Base-by-base conservation (phyloP, 495 filamentous ascomycete species). In the Friedmanniomyces simplex region DNA sequence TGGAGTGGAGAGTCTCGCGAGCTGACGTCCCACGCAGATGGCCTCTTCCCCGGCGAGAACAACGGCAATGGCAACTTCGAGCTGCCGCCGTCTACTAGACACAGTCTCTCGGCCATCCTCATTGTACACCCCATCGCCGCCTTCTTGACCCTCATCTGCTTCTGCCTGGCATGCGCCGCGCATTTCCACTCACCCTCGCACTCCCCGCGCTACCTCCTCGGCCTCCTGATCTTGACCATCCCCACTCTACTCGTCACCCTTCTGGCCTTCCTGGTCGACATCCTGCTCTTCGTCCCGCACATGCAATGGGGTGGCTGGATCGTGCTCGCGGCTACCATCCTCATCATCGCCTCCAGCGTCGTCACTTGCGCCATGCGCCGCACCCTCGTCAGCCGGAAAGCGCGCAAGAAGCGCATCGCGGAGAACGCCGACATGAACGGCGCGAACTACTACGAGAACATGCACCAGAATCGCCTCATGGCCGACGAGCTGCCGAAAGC, bases 311-410 rank as follows among this genome's bases (percentile, higher is more conserved):
- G 88, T 61, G 91, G 91, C 58, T 98, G 91, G 80, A 81, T 98
- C 58, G 93, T 97, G 16, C 78, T 98, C 26, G 93, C 82, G 18
- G 88, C 93, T 21, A 93, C 90, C 18, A 87, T 97, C 55, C 73
- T 97, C 45, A 87, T 94, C 45, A 83, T 88, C 47, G 74, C 87
- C 6, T 89, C 85, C 69, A 85, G 85, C 26, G 80, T 98, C 49
- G 83, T 96, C 51, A 91, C 88, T 11, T 98, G 93, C 67, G 89
- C 89, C n/a, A 97, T 97, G 90, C 86, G 93, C 58, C 83, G 93
- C 46, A 95, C 91, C 1, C 75, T 98, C 12, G 91, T 97, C 52
- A 86, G 86, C 66, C 82, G 91, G 51, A 96, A 96, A 73, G 90
- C 91, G 12, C 77, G 91, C 57, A 89, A 90, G 76, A 89, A 83